phyloP scores from a whole-genome alignment of 106 monocot species.

The Acanthochlamys bracteata region DNA sequence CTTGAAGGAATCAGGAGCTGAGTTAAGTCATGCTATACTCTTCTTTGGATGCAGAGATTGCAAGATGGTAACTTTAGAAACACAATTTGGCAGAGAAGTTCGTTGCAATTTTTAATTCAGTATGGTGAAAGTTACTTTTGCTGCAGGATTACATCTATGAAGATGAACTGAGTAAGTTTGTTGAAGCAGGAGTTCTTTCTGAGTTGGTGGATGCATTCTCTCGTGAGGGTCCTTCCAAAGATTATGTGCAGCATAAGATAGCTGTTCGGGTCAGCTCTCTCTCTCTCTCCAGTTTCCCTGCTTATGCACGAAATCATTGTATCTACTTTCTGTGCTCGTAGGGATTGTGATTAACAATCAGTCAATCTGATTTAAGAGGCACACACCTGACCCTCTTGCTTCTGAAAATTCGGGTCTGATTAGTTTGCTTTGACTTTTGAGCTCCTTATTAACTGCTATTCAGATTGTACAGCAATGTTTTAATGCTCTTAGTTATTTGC shows the following conservation, averaged over 20 bases:
- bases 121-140: not conserved
- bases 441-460: no score
- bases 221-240: conserved; percentile 64
- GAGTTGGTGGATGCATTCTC: conserved; percentile 84
- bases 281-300: not conserved
- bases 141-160: conserved; percentile 83
- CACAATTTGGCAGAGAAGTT: not conserved
- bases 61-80: conserved; percentile 29
- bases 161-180: conserved; percentile 74
- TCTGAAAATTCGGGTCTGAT: no score
- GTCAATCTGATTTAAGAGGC: no score
- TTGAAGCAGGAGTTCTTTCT: conserved; percentile 56
- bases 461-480: no score
- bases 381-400: no score
- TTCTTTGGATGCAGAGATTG: conserved; percentile 69
- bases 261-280: conserved; percentile 35
- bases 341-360: no score
- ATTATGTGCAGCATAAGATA: conserved; percentile 96
- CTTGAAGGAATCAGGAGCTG: conserved; percentile 40
- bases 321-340: not conserved
- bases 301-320: no score
- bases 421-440: no score
- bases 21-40: conserved; percentile 44
- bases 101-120: not conserved
- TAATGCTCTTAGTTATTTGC: not conserved